Conservation (phyloP, 805 yeast genomes). For the Saccharomycopsis babjevae region DNA sequence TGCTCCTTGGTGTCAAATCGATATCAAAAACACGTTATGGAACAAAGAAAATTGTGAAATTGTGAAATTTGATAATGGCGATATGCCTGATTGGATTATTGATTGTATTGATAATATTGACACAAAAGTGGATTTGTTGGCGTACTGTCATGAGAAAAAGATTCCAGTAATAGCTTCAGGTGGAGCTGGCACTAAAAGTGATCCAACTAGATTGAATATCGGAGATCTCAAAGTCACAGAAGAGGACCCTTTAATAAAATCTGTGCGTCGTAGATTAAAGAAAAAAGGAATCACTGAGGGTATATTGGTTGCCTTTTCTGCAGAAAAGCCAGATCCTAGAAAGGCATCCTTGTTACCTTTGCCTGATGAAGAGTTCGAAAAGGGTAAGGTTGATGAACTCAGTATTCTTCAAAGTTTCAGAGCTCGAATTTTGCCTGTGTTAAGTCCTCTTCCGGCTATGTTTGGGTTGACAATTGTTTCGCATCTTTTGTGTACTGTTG, state of each 20-base stretch:
- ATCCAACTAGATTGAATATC: constrained; percentile 82
- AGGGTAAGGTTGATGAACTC: constrained; percentile 79
- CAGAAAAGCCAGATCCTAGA: constrained; percentile 94
- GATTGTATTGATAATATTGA: constrained; percentile 97
- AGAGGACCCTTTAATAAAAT: constrained; percentile 86
- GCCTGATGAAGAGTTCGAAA: constrained; percentile 67
- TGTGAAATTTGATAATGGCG: constrained; percentile 38
- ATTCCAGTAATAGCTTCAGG: constrained; percentile 79
- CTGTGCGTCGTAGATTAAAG: constrained; percentile 77
- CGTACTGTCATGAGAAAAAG: constrained; percentile 51
- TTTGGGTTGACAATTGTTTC: constrained; percentile 90
- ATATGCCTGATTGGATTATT: constrained; percentile 66
- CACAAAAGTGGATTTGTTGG: constrained; percentile 86
- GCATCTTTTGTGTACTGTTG: constrained; percentile 61
- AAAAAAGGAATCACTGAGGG: constrained; percentile 65
- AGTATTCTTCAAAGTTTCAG: constrained; percentile 84
- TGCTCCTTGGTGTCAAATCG: constrained; percentile 92
- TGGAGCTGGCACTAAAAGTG: constrained; percentile 97
- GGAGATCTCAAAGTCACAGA: constrained; percentile 84
- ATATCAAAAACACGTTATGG: constrained; percentile 72
- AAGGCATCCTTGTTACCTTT: constrained; percentile 84
- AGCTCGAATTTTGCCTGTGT: constrained; percentile 87
- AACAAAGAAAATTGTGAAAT: constrained; percentile 52
- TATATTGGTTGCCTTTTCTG: constrained; percentile 81
- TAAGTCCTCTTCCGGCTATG: constrained; percentile 95